phyloP scores from a whole-genome alignment of 345 rosid species.

The Toxicodendron radicans region DNA sequence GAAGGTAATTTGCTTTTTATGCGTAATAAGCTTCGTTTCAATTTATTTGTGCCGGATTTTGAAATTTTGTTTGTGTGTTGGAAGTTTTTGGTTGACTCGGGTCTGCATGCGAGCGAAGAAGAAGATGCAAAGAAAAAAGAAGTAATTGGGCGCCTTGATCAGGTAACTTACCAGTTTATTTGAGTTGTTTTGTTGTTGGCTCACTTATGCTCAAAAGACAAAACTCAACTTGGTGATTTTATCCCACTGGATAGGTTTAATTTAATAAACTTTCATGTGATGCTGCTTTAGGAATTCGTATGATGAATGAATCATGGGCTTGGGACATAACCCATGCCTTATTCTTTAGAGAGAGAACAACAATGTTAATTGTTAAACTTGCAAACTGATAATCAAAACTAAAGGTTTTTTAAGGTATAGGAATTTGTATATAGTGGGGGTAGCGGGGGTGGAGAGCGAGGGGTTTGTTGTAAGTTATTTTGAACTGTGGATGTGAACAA shows the following conservation, averaged over 20 bases:
- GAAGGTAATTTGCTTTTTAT: slow-evolving; percentile 36
- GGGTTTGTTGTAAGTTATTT: no score
- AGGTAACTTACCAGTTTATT: slow-evolving; percentile 40
- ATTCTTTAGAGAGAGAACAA: not conserved
- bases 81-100: slow-evolving; percentile 64
- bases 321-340: not conserved
- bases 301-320: not conserved
- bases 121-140: slow-evolving; percentile 68
- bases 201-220: not conserved
- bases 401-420: not conserved
- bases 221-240: not conserved
- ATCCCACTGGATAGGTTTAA: not conserved
- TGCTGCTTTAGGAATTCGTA: not conserved
- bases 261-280: not conserved
- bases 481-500: not conserved
- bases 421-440: no score
- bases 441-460: no score
- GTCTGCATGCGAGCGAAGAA: slow-evolving; percentile 76
- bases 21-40: not conserved
- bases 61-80: not conserved
- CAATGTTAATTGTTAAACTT: not conserved
- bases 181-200: not conserved
- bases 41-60: slow-evolving; percentile 14
- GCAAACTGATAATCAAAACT: not conserved
- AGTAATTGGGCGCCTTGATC: slow-evolving; percentile 62